A percentile compares a stretch with the other conserved stretches of the same genome.
Evolutionary conservation across 805 yeast species (phyloP).

Genomic region (Candida krabiensis): DNA sequence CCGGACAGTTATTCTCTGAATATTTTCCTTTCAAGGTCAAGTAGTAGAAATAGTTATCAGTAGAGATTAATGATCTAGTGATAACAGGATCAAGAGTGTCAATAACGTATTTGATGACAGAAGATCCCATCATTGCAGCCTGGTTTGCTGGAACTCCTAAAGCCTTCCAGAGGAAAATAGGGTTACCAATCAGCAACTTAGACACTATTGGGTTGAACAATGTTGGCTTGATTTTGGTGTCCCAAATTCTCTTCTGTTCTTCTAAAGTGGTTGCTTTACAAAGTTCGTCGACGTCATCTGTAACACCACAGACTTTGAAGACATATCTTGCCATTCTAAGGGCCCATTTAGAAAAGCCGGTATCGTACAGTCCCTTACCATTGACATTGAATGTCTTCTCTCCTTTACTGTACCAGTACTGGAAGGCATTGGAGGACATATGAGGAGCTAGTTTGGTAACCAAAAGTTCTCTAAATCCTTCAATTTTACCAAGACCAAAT

Average conservation of each 20-base stretch:
- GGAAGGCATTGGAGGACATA: conserved; percentile 77
- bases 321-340: conserved; percentile 63
- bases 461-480: conserved; percentile 51
- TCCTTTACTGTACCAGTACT: conserved; percentile 74
- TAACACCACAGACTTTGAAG: conserved; percentile 56
- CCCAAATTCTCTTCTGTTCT: conserved; percentile 69
- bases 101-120: conserved; percentile 67
- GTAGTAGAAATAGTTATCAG: conserved; percentile 78
- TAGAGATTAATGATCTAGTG: conserved; percentile 58
- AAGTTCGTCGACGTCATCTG: conserved; percentile 50
- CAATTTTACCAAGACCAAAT: conserved; percentile 73
- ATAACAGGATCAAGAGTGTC: conserved; percentile 81
- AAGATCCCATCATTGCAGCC: conserved; percentile 74
- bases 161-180: conserved; percentile 85
- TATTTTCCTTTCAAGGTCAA: conserved; percentile 65
- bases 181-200: conserved; percentile 71
- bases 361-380: conserved; percentile 70
- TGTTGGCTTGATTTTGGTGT: conserved; percentile 60
- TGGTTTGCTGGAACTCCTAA: conserved; percentile 88
- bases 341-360: conserved; percentile 89
- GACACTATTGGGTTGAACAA: conserved; percentile 70
- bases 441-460: conserved; percentile 61
- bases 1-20: conserved; percentile 67
- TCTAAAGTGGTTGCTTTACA: conserved; percentile 57
- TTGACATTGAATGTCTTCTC: conserved; percentile 50